Evolutionary conservation across 2,329 filamentous ascomycete species (phyloP), one percentile per base, ranked within the genome.

Genomic region (Cercospora zeina): DNA sequence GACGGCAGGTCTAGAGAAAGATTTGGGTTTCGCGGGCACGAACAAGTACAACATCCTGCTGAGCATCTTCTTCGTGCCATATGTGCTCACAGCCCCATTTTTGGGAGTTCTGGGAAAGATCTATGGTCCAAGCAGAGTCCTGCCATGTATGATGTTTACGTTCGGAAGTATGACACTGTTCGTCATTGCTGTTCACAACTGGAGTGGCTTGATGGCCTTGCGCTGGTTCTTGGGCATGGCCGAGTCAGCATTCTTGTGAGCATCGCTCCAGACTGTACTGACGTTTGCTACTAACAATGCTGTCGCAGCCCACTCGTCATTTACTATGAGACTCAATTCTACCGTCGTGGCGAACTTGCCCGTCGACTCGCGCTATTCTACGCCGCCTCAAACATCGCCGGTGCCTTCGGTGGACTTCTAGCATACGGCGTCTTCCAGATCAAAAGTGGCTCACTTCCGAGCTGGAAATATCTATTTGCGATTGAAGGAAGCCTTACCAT

Each of bases 31-130:
- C 75, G 80, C 80, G 47, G 73, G 76, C 0, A 72, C 69, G 81
- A 85, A 65, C 82, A 90, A 71, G 34, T 72, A 91, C 77, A 90
- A 90, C 71, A 81, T 86, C 30, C 82, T 90, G 53, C 75, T 91
- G 36, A 83, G 81, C 56, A 86, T 92, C 66, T 92, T 92, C 79
- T 92, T 89, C 74, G 80, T 91, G 6, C 89, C 89, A 0, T 91
- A 89, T 72, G 88, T 90, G 36, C 71, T 91, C 2, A 88, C 86
- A 58, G 88, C 87, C 1, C 87, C 87, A 0, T 84, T 86, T 1
- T 75, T 90, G 39, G 81, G 79, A 11, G 87, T 91, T 77, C 71
- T 89, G 4, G 88, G 87, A 58, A 91, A 89, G 77, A 86, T 83
- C 63, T 88, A 82, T 69, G 87, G 87, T 0, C 85, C 88, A 0